Evolutionary conservation across 2,329 filamentous ascomycete species (phyloP), one percentile per base, ranked within the genome.

Genomic region (Byssoonygena ceratinophila): DNA sequence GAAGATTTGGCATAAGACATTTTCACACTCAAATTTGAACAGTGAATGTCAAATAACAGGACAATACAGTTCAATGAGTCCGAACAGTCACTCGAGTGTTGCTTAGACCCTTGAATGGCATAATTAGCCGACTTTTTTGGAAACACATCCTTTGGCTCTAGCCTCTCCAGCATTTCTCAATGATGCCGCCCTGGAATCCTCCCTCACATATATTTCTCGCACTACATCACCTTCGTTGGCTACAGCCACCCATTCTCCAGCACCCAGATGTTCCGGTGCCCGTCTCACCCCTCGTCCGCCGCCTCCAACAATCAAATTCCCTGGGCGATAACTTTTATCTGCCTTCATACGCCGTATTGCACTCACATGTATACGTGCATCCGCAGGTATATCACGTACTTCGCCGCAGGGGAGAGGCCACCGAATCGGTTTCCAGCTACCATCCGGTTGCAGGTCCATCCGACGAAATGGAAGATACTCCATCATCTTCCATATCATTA

Each of bases 401-500:
- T 91, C 86, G 8, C 87, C 87, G 27, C 82, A 79, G 0, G 87
- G 87, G 2, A 91, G 70, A 0, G 87, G 87, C 84, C 86, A 91
- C 7, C 81, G 75, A 58, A 92, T 91, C 0, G 85, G 83, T 65
- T 81, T 83, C 87, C 87, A 92, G 0, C 79, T 80, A 0, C 85
- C 85, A 56, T 90, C 83, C 0, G 72, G 55, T 56, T 81, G 80
- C 6, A 91, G 70, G 59, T 91, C 87, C 84, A 92, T 90, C 22
- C 87, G 76, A 1, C 84, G 77, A 68, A 91, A 90, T 0, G 87
- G 87, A 22, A 91, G 71, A 64, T 84, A 89, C 62, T 91, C 87
- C 85, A 91, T 87, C 20, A 87, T 64, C 32, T 81, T 84, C 86
- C 86, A 91, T 1, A 75, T 76, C 0, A 83, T 59, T 0, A 87